A percentile compares a stretch with the other conserved stretches of the same genome.
phyloP scores from a whole-genome alignment of 179 eudicot species.

The Monotropa hypopitys region DNA sequence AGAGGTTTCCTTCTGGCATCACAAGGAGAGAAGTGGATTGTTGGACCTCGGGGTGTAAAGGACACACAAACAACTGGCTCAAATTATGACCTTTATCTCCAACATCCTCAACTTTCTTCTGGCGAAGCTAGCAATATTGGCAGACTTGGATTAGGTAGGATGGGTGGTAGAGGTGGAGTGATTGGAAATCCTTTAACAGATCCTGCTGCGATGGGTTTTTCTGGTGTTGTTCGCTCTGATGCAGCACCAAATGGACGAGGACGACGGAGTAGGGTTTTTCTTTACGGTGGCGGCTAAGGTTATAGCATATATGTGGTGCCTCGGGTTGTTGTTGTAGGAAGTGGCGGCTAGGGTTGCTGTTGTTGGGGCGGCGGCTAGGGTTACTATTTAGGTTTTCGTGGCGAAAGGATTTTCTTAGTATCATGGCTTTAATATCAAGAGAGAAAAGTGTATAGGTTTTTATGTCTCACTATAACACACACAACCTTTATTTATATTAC shows the following conservation, averaged over 20 bases:
- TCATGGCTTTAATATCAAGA: too few species aligned
- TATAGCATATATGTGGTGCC: too few species aligned
- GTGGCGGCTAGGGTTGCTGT: too few species aligned
- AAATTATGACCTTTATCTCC: conserved; percentile 61
- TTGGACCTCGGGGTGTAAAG: conserved; percentile 28
- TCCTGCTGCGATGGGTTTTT: conserved; percentile 26
- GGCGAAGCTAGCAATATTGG: conserved; percentile 27
- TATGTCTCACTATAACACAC: too few species aligned
- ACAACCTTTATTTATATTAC: too few species aligned
- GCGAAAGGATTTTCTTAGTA: too few species aligned
- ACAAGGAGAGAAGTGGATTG: conserved; percentile 60
- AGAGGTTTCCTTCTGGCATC: conserved; percentile 59
- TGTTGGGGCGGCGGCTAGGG: too few species aligned
- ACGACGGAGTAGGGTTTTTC: too few species aligned
- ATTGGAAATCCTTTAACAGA: conserved; percentile 26
- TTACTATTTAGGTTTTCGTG: too few species aligned
- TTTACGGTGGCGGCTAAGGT: too few species aligned
- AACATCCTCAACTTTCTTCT: conserved; percentile 32
- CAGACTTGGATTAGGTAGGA: conserved; percentile 33
- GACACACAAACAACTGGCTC: conserved; percentile 46
- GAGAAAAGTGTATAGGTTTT: too few species aligned
- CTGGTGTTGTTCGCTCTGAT: conserved; percentile 29
- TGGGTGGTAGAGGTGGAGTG: conserved; percentile 10
- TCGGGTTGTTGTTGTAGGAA: too few species aligned
- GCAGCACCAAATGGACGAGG: conserved; percentile 36